phyloP scores from a whole-genome alignment of 225 moss, liverwort and hornwort genomes.

The Rhytidiadelphus loreus region DNA sequence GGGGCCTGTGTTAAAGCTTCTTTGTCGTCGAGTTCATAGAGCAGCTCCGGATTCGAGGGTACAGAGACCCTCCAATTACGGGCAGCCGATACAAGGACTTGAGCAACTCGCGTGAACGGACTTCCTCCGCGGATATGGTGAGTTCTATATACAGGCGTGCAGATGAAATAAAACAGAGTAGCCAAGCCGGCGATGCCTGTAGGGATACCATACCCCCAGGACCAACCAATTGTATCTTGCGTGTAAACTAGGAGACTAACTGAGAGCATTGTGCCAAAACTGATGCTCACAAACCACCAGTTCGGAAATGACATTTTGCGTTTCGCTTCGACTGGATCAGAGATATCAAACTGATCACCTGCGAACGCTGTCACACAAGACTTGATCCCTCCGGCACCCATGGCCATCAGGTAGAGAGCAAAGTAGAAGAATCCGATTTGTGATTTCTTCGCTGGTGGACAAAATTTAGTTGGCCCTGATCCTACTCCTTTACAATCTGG shows the following conservation, averaged over 20 bases:
- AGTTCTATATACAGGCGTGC: slow-evolving; percentile 73
- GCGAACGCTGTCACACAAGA: slow-evolving; percentile 94
- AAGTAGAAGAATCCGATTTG: slow-evolving; percentile 83
- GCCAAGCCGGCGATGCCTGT: slow-evolving; percentile 63
- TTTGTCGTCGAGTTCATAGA: slow-evolving; percentile 84
- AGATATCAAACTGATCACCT: slow-evolving; percentile 89
- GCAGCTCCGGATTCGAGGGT: slow-evolving; percentile 57
- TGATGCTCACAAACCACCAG: slow-evolving; percentile 99
- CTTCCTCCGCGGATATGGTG: slow-evolving; percentile 71
- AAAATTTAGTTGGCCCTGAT: neutral
- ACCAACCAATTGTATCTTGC: slow-evolving; percentile 74
- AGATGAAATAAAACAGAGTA: slow-evolving; percentile 55
- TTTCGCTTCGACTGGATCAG: slow-evolving; percentile 68
- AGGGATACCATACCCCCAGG: slow-evolving; percentile 93
- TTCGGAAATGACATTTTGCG: slow-evolving; percentile 93
- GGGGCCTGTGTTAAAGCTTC: slow-evolving; percentile 51
- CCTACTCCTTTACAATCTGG: slow-evolving; percentile 35
- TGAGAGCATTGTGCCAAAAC: slow-evolving; percentile 98
- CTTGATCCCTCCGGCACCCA: slow-evolving; percentile 98
- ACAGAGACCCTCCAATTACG: slow-evolving; percentile 64
- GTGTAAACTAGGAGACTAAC: slow-evolving; percentile 87
- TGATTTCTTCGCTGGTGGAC: slow-evolving; percentile 42
- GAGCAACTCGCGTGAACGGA: slow-evolving; percentile 78
- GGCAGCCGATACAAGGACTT: slow-evolving; percentile 61
- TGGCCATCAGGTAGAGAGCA: slow-evolving; percentile 85